Percentiles rank a stretch among this genome's conserved stretches.
phyloP scores from a whole-genome alignment of 108 stramenopile species.

The Cyclostephanos tholiformis region DNA sequence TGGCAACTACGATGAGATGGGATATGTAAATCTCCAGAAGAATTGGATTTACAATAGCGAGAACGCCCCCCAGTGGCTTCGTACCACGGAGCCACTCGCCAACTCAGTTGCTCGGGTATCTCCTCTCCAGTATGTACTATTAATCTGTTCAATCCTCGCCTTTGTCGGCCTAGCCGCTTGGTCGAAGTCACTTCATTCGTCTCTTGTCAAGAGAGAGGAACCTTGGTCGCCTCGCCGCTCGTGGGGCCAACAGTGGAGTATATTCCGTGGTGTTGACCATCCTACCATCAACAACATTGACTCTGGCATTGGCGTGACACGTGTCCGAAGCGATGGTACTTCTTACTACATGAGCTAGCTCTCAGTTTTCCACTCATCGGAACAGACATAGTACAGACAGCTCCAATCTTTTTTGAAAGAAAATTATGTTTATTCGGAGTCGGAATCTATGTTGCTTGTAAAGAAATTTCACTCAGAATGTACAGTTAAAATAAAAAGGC shows the following conservation, averaged over 20 bases:
- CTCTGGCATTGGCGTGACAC: conserved; percentile 2
- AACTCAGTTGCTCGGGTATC: conserved; percentile 29
- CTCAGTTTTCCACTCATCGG: background rate
- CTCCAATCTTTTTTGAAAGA: too few species aligned
- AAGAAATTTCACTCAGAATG: background rate
- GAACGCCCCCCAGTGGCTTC: conserved; percentile 14
- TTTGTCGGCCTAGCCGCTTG: conserved; percentile 24
- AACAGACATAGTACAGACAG: background rate
- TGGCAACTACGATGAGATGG: conserved; percentile 80
- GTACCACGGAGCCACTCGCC: conserved; percentile 24
- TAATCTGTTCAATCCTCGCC: conserved; percentile 16
- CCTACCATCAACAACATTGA: background rate
- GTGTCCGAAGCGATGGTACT: conserved; percentile 9
- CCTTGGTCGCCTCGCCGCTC: conserved; percentile 34
- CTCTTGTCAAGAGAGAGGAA: conserved; percentile 24
- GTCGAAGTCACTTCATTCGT: conserved; percentile 21
- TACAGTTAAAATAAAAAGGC: background rate
- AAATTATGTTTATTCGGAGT: too few species aligned
- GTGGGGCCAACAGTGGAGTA: background rate
- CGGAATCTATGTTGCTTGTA: background rate
- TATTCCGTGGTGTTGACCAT: conserved; percentile 1
- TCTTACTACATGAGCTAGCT: conserved; percentile 7
- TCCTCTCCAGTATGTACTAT: conserved; percentile 31
- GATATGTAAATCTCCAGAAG: conserved; percentile 58
- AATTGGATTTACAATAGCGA: conserved; percentile 18